A percentile compares a stretch with the other conserved stretches of the same genome.
Evolutionary conservation across 805 yeast species (phyloP).

Genomic region (Isabelozyma pseudorhagii): DNA sequence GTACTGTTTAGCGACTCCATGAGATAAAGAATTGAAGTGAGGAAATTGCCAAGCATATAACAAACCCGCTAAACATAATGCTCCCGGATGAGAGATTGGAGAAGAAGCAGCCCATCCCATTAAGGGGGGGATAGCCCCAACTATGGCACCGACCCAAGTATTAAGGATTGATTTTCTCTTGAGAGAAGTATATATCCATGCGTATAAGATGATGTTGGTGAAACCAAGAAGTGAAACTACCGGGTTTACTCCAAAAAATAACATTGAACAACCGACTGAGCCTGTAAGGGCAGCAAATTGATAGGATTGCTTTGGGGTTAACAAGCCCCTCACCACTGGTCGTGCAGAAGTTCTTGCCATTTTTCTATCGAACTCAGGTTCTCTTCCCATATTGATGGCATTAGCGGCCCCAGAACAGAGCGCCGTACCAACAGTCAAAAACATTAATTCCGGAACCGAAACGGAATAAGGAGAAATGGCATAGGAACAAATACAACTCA

Average conservation of each 20-base stretch:
- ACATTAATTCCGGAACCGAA: constrained; percentile 63
- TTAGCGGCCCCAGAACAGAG: constrained; percentile 92
- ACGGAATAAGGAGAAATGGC: constrained; percentile 87
- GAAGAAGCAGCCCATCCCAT: constrained; percentile 98
- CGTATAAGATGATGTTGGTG: constrained; percentile 74
- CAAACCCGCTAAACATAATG: constrained; percentile 89
- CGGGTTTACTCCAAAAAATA: constrained; percentile 81
- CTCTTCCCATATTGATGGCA: constrained; percentile 96
- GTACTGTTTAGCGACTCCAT: constrained; percentile 83
- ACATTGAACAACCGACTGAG: constrained; percentile 59
- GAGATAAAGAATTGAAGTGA: constrained; percentile 90
- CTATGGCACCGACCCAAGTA: constrained; percentile 99
- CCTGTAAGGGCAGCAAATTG: constrained; percentile 78
- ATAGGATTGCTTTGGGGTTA: constrained; percentile 76
- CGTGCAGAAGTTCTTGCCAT: constrained; percentile 88
- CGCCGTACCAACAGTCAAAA: constrained; percentile 80
- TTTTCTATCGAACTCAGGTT: constrained; percentile 79
- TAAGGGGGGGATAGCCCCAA: constrained; percentile 96
- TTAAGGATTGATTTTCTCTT: constrained; percentile 82
- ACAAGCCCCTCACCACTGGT: constrained; percentile 83
- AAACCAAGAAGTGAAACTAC: constrained; percentile 81
- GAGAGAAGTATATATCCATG: constrained; percentile 88
- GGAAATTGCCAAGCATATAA: constrained; percentile 99
- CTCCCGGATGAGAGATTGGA: constrained; percentile 79
- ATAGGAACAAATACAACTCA: constrained; percentile 90